Evolutionary conservation across 108 stramenopile species (phyloP), one percentile per base, ranked within the genome.

Genomic region (Nitzschia palea): DNA sequence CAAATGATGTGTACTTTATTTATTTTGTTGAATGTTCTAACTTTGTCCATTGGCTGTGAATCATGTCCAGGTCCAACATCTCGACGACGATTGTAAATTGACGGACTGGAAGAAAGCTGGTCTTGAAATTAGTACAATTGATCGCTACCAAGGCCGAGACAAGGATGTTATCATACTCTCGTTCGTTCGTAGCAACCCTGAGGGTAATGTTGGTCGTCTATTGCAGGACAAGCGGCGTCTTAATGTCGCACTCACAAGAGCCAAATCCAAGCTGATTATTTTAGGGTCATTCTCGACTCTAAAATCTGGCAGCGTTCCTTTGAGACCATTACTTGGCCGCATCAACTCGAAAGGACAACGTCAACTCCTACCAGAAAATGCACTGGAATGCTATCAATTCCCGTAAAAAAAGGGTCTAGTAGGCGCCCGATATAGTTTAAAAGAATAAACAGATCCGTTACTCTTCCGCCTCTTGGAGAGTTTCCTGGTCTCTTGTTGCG

Each of bases 81-180:
- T 80, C 15, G 52, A 76, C 54, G 81, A 77, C 18, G 43, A 51
- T 31, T 18, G 43, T 1, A 17, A 34, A 18, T 27, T 82, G 15
- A 15, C 42, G 23, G 40, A 45, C 1, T 69, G 71, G 77, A 85
- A 70, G 50, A 76, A 53, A 25, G 31, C 73, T 28, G 94, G 91
- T 14, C 77, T 97, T 28, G 96, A 97, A 67, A 53, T 95, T 26
- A 82, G 80, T 37, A 97, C 97, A 32, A 89, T 97, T 42, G 97
- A 97, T 74, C 62, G 80, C 23, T 97, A 88, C 65, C 97, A 97
- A 70, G 97, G 97, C 4, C 55, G 92, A 56, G 97, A 97, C 78
- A 96, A 95, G 69, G 61, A 74, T 23, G 88, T 79, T 8, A 89
- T 96, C 20, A 77, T 97, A 28, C 61, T 96, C 28, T 96, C 95